Evolutionary conservation across 768 basidiomycete genomes (phyloP), one percentile per base, ranked within the genome.

Genomic region (Lactarius quietus): DNA sequence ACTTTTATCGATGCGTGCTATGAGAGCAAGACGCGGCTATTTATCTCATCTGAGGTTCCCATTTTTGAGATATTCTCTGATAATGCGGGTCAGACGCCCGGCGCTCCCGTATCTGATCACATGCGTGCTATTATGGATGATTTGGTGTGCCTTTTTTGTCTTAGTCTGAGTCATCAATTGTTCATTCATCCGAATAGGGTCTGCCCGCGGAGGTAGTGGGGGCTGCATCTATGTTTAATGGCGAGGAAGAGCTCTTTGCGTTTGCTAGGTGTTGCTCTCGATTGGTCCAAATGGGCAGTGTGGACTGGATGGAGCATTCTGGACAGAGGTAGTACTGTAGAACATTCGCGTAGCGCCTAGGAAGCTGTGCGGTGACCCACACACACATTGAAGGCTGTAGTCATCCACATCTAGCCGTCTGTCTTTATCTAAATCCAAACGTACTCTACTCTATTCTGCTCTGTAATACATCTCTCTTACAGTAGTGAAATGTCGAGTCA

Each of bases 1-100:
- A 95, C 95, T 1, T 98, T 98, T 74, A 89, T 99, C 70, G 97
- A 99, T 79, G 90, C 94, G 28, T 95, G 93, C 72, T 96, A 96
- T 71, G 94, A 96, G 74, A 94, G 87, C 80, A 92, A 89, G 89
- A 95, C 93, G 3, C 93, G 92, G 73, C 81, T 99, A 9, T 94
- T 96, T 77, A 83, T 91, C 59, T 89, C 94, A 2, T 98, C 95
- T 12, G 92, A 96, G 74, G 93, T 93, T 1, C 95, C 95, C 9
- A 88, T 99, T 51, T 87, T 84, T 75, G 83, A 93, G 73, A 86
- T 97, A 48, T 99, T 98, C 76, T 90, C 93, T 0, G 91, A 92
- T 69, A 86, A 90, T 52, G 68, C 57, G 41, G 55, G 72, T 1
- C 71, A 78, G 33, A 67, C 73, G 6, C 72, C 77, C 17, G 76